A percentile compares a stretch with the other conserved stretches of the same genome.
Evolutionary conservation across 2,329 filamentous ascomycete genomes (phyloP).

Genomic region (Parastagonospora avenae): DNA sequence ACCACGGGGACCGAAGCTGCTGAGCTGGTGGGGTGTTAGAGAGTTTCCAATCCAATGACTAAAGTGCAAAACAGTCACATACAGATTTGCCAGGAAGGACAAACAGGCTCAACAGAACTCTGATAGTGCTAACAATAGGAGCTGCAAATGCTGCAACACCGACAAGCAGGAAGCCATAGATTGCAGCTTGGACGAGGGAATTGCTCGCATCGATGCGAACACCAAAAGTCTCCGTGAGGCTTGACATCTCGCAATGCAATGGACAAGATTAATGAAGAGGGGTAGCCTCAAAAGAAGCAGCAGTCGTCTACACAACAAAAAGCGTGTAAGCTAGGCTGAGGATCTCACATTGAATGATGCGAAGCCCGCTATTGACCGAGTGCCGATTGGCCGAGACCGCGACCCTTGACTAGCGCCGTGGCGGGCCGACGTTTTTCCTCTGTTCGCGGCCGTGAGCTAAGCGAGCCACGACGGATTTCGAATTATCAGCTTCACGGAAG

Average conservation of each 20-base stretch:
- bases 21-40: slow-evolving; percentile 60
- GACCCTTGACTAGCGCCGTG: no score
- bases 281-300: neutral
- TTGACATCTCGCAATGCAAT: slow-evolving; percentile 13
- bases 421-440: no score
- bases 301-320: neutral
- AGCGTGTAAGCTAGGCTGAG: neutral
- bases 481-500: slow-evolving; percentile 19
- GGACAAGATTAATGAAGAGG: neutral
- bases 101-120: slow-evolving; percentile 55
- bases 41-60: slow-evolving; percentile 43
- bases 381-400: slow-evolving; percentile 5
- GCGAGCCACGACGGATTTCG: slow-evolving; percentile 21
- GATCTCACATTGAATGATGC: neutral
- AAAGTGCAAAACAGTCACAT: slow-evolving; percentile 28
- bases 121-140: slow-evolving; percentile 52
- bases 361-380: slow-evolving; percentile 4
- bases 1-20: slow-evolving; percentile 86
- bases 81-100: slow-evolving; percentile 55
- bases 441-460: slow-evolving; percentile 7
- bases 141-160: slow-evolving; percentile 38
- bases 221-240: slow-evolving; percentile 31
- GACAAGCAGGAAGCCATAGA: slow-evolving; percentile 35
- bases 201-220: slow-evolving; percentile 41
- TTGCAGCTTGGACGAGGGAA: slow-evolving; percentile 30